Base-by-base conservation (phyloP, 345 rosid genomes). In the Clarkia xantiana region DNA sequence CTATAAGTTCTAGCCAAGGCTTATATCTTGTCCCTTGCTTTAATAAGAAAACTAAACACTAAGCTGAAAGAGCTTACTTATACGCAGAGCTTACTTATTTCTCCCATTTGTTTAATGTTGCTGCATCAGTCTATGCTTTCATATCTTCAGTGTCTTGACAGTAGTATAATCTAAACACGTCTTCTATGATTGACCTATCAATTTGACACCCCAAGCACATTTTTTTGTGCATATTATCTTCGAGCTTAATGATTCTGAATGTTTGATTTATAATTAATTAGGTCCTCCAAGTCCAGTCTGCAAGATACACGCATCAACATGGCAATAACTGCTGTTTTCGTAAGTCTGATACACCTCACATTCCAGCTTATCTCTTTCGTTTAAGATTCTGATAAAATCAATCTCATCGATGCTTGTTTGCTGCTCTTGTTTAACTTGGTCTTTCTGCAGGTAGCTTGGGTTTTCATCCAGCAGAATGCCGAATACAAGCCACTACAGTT, bases 401-500 rank as follows among this genome's bases (percentile, higher is more conserved):
- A 23, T 48, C 38, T 29, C n/a, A 29, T 49, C 51, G 20, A 20
- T 47, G 1, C 9, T 4, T 13, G 16, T 29, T 13, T 29, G 36
- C 15, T n/a, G 3, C 9, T 29, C 41, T 22, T 48, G 23, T 48
- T 38, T 48, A 44, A 14, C 44, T 41, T n/a, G 6, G 49, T 54
- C 51, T 47, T 61, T 64, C 12, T 67, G 72, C 84, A 93, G 99
- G 65, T 76, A 53, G 86, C 86, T 69, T 87, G 99, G 99, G 71
- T 82, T 62, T 49, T 74, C 41, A 64, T 87, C 69, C 68, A 80
- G 54, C 81, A 76, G 55, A 74, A 38, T 63, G 95, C 79, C 47
- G 96, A 82, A 22, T 93, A 87, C 65, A 93, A 86, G 65, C 94
- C 96, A 9, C 59, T 93, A 69, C 99, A 93, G 68, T 93, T 93